Evolutionary conservation across 306 rosid genomes (phyloP), one percentile per base, ranked within the genome.

Genomic region (Rosa lucieae): DNA sequence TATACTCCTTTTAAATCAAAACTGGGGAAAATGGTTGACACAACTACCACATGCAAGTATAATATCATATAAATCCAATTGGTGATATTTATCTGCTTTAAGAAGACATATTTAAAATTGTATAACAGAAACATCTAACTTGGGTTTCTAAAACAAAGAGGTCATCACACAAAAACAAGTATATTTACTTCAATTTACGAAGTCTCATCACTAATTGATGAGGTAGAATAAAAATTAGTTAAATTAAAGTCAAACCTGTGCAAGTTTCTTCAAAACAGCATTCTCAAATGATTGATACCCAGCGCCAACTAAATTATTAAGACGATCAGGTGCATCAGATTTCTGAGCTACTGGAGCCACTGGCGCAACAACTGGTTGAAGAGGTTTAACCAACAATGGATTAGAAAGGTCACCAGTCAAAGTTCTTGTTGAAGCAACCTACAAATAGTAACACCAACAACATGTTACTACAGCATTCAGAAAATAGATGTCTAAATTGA

Each of bases 211-310:
- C 17, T 76, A 63, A 76, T 61, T 72, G 49, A 70, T 18, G 52
- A 44, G 63, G 13, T 48, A 17, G 11, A 72, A 83, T n/a, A 35
- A 32, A 15, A 23, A 14, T 32, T 11, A 51, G 67, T 52, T 5
- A 2, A 21, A 56, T 29, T 32, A n/a, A 63, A 72, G 46, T 68
- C 84, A 78, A 11, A 92, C 99, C 97, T 88, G 89, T 82, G 88
- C 92, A 56, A 92, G 89, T 80, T 92, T 95, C 88, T 79, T 76
- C 70, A 95, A 72, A 74, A 95, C 95, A 83, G 92, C 82, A 88
- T 95, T 89, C 82, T 95, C 98, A 79, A 88, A 91, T 53, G 96
- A 87, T 82, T 89, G 88, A 84, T 87, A 90, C 72, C 94, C 96
- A 56, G 91, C 84, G 70, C 99, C 97, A 14, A 90, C 90, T 84